phyloP scores from a whole-genome alignment of 1,284 basidiomycete genomes.

The Heterobasidion irregulare region DNA sequence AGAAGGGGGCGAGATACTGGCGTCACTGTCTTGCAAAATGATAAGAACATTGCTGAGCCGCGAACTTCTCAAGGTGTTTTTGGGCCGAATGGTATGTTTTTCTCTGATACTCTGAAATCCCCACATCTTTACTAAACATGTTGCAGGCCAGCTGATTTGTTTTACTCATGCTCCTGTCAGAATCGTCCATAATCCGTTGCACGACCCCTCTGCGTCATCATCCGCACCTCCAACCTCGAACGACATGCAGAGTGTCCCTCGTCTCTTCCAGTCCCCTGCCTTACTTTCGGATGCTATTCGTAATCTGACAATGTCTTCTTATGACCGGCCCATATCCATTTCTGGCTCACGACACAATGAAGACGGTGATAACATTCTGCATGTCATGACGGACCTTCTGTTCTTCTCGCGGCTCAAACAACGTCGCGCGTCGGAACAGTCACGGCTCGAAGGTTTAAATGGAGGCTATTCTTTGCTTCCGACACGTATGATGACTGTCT shows the following conservation, averaged over 20 bases:
- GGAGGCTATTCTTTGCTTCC: slow-evolving; percentile 31
- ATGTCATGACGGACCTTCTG: slow-evolving; percentile 68
- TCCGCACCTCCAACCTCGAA: slow-evolving; percentile 22
- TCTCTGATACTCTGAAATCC: not conserved
- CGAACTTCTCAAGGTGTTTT: slow-evolving; percentile 78
- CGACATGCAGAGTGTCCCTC: slow-evolving; percentile 23
- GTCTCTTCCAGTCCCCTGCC: slow-evolving; percentile 53
- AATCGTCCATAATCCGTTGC: slow-evolving; percentile 50
- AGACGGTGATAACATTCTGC: slow-evolving; percentile 44
- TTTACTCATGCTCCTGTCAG: slow-evolving; percentile 76
- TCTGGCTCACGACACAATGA: slow-evolving; percentile 35
- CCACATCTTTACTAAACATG: not conserved
- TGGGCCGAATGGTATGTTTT: slow-evolving; percentile 66
- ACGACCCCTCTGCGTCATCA: slow-evolving; percentile 42
- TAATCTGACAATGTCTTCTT: slow-evolving; percentile 49
- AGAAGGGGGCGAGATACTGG: slow-evolving; percentile 41
- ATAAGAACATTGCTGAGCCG: slow-evolving; percentile 75
- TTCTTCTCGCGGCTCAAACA: slow-evolving; percentile 46
- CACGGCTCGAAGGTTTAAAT: slow-evolving; percentile 22
- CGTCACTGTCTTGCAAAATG: slow-evolving; percentile 42
- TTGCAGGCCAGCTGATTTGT: slow-evolving; percentile 71
- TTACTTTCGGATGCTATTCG: slow-evolving; percentile 62
- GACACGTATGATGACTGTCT: slow-evolving; percentile 53
- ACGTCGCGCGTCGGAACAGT: slow-evolving; percentile 25
- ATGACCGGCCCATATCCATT: slow-evolving; percentile 33